Evolutionary conservation across 228 moss, liverwort and hornwort species (phyloP).

Genomic region (Sphagnum fallax): DNA sequence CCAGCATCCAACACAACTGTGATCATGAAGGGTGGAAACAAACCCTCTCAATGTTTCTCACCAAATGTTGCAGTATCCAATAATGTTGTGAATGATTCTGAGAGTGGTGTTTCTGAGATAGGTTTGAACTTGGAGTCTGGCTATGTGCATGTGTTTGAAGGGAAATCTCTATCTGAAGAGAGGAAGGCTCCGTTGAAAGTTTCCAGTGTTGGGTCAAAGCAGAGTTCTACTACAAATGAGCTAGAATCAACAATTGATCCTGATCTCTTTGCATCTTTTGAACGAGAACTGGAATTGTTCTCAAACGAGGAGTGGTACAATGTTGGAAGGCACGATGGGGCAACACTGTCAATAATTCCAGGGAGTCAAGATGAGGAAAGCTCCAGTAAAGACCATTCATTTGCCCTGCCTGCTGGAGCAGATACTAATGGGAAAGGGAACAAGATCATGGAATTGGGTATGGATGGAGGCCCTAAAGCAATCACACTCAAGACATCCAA

Average conservation of each 20-base stretch:
- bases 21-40: constrained; percentile 4
- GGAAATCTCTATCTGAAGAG: background rate
- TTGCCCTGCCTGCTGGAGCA: constrained; percentile 1
- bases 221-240: constrained; percentile 2
- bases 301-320: constrained; percentile 41
- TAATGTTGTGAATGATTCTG: constrained; percentile 10
- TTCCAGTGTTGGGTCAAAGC: constrained; percentile 8
- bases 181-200: constrained; percentile 3
- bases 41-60: constrained; percentile 5
- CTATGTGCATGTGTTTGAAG: constrained; percentile 1
- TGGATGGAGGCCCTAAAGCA: background rate
- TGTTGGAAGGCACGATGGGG: constrained; percentile 23
- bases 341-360: constrained; percentile 1
- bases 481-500: constrained; percentile 9
- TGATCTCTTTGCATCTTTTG: constrained; percentile 51
- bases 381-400: constrained; percentile 1
- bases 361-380: constrained; percentile 15
- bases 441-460: constrained; percentile 17
- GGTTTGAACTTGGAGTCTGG: background rate
- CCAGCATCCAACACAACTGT: no score
- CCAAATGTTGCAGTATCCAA: constrained; percentile 13
- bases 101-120: constrained; percentile 16
- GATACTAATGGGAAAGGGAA: constrained; percentile 17
- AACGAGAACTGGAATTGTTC: constrained; percentile 50
- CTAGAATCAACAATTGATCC: constrained; percentile 21